phyloP scores from a whole-genome alignment of 2,329 filamentous ascomycete species.

The Diaporthe capsici region DNA sequence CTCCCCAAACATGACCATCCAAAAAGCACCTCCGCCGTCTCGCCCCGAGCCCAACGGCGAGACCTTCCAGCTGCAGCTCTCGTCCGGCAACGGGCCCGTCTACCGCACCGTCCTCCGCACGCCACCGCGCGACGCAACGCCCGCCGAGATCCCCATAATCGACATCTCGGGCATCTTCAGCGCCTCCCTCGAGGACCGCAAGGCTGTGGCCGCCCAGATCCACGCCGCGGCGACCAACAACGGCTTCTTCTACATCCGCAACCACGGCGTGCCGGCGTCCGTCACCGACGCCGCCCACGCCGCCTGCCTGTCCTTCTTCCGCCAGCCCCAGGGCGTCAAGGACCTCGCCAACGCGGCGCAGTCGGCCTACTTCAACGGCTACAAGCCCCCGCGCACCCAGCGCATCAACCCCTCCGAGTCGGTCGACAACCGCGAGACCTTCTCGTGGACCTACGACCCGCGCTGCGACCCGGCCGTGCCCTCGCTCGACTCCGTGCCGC shows the following conservation, averaged over 20 bases:
- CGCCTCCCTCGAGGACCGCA: conserved; percentile 35
- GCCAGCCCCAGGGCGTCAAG: conserved; percentile 60
- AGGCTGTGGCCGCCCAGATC: conserved; percentile 43
- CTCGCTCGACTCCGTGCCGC: conserved; percentile 57
- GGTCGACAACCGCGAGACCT: conserved; percentile 65
- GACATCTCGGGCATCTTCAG: conserved; percentile 61
- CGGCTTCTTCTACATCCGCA: conserved; percentile 70
- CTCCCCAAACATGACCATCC: not conserved
- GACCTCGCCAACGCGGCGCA: conserved; percentile 52
- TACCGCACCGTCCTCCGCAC: conserved; percentile 53
- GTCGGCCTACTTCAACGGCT: conserved; percentile 64
- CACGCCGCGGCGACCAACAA: conserved; percentile 61
- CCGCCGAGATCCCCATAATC: conserved; percentile 67
- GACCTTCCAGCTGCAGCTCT: conserved; percentile 52
- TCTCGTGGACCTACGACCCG: conserved; percentile 67
- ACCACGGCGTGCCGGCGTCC: conserved; percentile 60
- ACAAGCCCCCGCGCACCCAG: conserved; percentile 56
- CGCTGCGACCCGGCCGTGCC: conserved; percentile 62
- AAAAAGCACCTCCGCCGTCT: not conserved
- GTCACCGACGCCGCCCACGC: conserved; percentile 49
- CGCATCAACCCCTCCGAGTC: conserved; percentile 65
- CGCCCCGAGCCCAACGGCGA: not conserved
- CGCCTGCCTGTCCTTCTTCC: conserved; percentile 62
- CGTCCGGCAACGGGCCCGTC: conserved; percentile 55
- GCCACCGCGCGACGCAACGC: conserved; percentile 54